A percentile compares a stretch with the other conserved stretches of the same genome.
phyloP scores from a whole-genome alignment of 2,329 filamentous ascomycete genomes.

The Diaporthe ilicicola region DNA sequence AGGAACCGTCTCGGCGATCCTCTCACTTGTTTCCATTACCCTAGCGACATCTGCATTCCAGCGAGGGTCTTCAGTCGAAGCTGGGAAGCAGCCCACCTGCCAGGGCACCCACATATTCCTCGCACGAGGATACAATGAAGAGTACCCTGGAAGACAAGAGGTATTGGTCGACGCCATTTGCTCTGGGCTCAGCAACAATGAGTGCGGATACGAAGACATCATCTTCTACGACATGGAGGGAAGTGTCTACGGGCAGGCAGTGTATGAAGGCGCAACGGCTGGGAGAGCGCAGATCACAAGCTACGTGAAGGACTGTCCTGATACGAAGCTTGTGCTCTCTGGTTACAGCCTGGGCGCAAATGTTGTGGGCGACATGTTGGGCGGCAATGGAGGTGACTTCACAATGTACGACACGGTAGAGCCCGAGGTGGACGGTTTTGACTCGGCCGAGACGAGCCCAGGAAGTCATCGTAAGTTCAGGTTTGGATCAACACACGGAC shows the following conservation, averaged over 20 bases:
- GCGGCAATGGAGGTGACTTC: background rate
- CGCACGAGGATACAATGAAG: conserved; percentile 5
- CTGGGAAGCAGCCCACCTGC: background rate
- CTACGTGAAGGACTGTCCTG: background rate
- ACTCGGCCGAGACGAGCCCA: background rate
- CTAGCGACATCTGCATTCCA: background rate
- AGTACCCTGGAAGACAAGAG: conserved; percentile 1
- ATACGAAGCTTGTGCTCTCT: background rate
- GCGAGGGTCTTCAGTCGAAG: background rate
- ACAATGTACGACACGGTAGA: background rate
- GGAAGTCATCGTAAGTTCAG: background rate
- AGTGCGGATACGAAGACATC: conserved; percentile 6
- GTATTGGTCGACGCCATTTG: background rate
- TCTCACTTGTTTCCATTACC: background rate
- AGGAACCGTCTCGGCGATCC: background rate
- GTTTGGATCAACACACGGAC: background rate
- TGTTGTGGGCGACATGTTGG: conserved; percentile 15
- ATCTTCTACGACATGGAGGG: conserved; percentile 5
- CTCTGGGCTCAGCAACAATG: background rate
- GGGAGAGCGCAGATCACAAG: conserved; percentile 1
- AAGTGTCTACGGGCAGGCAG: background rate
- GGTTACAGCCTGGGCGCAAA: conserved; percentile 3
- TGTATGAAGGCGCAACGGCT: background rate
- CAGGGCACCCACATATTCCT: conserved; percentile 7
- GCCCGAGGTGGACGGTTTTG: conserved; percentile 1